Evolutionary conservation across 2,329 filamentous ascomycete species (phyloP), one percentile per base, ranked within the genome.

Genomic region (Beauveria scarabaeidicola): DNA sequence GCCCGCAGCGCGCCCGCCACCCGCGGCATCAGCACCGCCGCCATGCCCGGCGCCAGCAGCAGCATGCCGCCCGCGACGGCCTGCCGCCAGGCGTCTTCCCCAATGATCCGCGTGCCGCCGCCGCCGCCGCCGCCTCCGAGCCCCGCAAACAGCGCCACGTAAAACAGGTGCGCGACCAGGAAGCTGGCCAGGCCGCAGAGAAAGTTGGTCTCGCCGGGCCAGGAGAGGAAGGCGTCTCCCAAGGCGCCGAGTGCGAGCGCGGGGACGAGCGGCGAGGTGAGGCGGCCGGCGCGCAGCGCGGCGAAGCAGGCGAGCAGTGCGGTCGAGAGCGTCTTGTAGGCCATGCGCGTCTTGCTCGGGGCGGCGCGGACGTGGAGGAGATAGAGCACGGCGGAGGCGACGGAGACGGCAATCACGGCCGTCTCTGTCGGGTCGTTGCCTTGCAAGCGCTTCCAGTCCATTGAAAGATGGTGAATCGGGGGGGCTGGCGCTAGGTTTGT

Each of bases 201-300:
- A 51, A 74, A 75, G 5, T 66, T 65, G 1, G 40, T 48, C 8
- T 73, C 70, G 44, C 68, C 67, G 19, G 60, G 67, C 68, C 68
- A 72, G 1, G 73, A 69, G 5, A 74, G 68, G 59, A 73, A 73
- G 3, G 69, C 69, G 41, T 74, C 73, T n/a, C 73, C 73, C 5
- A 68, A 13, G 1, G 72, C 64, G 6, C 70, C 68, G 32, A 73
- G 65, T 0, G 64, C 68, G 11, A 73, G 66, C 1, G 71, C 72
- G 0, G 59, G 60, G 0, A 65, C 58, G 1, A 74, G 64, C 3
- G 66, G 66, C 19, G 47, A 52, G 3, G 48, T 32, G 43, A 19
- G 17, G 1, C 67, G 63, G 1, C 62, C 62, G 13, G 61, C 51
- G n/a, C 60, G 60, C 1, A 64, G 44, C 17, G 56, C 57, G 2